Evolutionary conservation across 306 rosid genomes (phyloP), one percentile per base, ranked within the genome.

Genomic region (Sicyos baderoa): DNA sequence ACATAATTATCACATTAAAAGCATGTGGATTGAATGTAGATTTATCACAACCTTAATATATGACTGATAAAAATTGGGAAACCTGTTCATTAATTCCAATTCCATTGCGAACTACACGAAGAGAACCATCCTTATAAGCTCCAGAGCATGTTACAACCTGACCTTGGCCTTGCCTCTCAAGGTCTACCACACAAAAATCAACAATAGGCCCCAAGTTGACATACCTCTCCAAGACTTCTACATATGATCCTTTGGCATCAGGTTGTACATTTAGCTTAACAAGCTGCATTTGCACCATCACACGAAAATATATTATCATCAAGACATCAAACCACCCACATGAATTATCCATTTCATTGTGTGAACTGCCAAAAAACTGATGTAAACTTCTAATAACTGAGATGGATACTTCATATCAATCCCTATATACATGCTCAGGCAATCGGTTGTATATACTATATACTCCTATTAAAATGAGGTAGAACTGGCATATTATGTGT

Each of bases 131-230:
- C 85, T 88, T 94, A 82, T 77, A 94, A 75, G 99, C 97, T 66
- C 99, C 99, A 72, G 99, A 94, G 84, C 99, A 94, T 67, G 99
- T 90, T 56, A 94, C 99, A 72, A 94, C 99, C 88, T 94, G 99
- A 56, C 96, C 99, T 80, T 94, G 99, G 61, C 97, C 99, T 88
- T 94, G 99, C 83, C 99, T 88, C 76, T 94, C 99, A 68, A 90
- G 96, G 83, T 94, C 99, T 72, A 94, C 97, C 69, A 94, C 97
- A 76, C 97, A 94, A 75, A 94, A 87, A 83, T 94, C 99, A 75
- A 84, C 96, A 57, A 94, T 94, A 17, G 99, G 99, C 77, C 97
- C 99, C 88, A 94, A 88, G 75, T 94, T 94, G 69, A 90, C 96
- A 69, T 86, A 94, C 79, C 95, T 83, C 81, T 94, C 99, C 84